Conservation (phyloP, 306 rosid species). For the Casuarina equisetifolia region DNA sequence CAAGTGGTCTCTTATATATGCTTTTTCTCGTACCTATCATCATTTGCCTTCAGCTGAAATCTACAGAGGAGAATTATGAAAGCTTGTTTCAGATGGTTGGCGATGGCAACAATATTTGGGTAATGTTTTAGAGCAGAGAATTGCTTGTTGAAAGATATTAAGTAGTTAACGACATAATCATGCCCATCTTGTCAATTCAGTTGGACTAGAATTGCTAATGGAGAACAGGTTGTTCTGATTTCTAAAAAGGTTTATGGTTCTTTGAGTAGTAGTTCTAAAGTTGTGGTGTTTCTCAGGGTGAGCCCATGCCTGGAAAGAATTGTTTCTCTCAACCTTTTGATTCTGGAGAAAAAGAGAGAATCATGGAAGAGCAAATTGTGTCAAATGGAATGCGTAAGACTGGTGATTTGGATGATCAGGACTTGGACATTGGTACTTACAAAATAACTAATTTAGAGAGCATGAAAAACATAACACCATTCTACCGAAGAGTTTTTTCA, state of each 20-base stretch:
- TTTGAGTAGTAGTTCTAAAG: conserved; percentile 18
- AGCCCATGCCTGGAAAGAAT: conserved; percentile 34
- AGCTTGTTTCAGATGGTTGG: conserved; percentile 38
- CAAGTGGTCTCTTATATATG: conserved; percentile 24
- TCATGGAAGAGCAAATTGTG: conserved; percentile 36
- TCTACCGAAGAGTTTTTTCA: conserved; percentile 76
- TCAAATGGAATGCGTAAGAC: conserved; percentile 28
- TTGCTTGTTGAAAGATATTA: background rate
- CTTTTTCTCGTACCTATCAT: conserved; percentile 13
- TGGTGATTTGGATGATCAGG: conserved; percentile 41
- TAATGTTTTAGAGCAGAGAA: conserved; percentile 14
- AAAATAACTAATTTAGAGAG: conserved; percentile 42
- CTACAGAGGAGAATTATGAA: conserved; percentile 50
- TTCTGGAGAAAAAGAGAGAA: conserved; percentile 42
- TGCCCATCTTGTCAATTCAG: too few species aligned
- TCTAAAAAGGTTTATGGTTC: background rate
- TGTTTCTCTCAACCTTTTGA: conserved; percentile 36
- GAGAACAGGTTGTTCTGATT: background rate
- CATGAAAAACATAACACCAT: conserved; percentile 45
- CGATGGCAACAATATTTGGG: conserved; percentile 45
- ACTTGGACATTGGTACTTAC: conserved; percentile 31
- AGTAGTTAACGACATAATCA: too few species aligned
- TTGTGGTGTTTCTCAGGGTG: conserved; percentile 46
- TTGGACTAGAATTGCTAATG: too few species aligned
- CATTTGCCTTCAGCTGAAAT: conserved; percentile 46